Percentiles rank a stretch among this genome's conserved stretches.
Evolutionary conservation across 225 moss, liverwort and hornwort species (phyloP).

Genomic region (Straminergon stramineum): DNA sequence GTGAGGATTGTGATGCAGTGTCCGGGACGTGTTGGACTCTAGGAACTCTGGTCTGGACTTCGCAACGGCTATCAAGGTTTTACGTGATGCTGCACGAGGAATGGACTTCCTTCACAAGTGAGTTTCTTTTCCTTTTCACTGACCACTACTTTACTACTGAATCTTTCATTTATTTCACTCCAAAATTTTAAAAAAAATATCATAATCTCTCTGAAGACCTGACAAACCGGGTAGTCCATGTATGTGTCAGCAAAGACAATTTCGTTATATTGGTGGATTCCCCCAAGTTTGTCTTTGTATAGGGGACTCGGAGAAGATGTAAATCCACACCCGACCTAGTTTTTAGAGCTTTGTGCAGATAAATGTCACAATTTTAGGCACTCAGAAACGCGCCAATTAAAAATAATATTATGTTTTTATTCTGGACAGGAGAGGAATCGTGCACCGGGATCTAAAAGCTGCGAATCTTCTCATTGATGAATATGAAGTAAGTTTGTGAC

Average conservation of each 20-base stretch:
- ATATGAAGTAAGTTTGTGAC: slow-evolving; percentile 53
- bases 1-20: slow-evolving; percentile 27
- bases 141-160: background rate
- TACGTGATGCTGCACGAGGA: slow-evolving; percentile 86
- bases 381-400: background rate
- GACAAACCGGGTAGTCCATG: background rate
- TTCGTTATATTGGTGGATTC: background rate
- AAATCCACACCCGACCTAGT: no score
- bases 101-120: slow-evolving; percentile 94
- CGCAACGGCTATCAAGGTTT: slow-evolving; percentile 54
- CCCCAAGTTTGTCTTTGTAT: background rate
- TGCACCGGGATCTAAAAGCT: slow-evolving; percentile 82
- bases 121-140: background rate
- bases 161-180: background rate
- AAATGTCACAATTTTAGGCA: background rate
- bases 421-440: slow-evolving; percentile 64
- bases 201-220: background rate
- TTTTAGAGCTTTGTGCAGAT: background rate
- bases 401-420: background rate
- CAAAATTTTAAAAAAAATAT: background rate
- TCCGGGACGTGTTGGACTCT: slow-evolving; percentile 67
- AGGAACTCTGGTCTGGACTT: slow-evolving; percentile 55
- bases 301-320: no score
- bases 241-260: background rate
- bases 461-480: slow-evolving; percentile 89